Evolutionary conservation across 768 basidiomycete genomes (phyloP).

Genomic region (Ramaria rubella): DNA sequence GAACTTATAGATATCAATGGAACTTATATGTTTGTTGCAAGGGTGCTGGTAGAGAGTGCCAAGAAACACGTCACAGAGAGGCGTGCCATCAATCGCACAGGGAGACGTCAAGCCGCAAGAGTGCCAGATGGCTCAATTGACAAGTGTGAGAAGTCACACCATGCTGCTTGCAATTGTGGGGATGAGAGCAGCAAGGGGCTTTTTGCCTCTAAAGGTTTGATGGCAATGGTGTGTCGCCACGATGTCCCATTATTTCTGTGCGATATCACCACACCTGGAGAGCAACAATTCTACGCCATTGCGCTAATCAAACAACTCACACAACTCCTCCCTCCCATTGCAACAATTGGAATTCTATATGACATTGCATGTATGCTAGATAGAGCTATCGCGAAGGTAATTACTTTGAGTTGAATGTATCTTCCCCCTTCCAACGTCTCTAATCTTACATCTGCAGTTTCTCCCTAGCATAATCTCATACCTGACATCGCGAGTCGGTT

Average conservation of each 20-base stretch:
- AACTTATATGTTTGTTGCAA: not conserved
- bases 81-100: not conserved
- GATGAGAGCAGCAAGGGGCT: not conserved
- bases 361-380: no score
- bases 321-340: not conserved
- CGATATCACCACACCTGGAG: not conserved
- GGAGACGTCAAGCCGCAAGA: not conserved
- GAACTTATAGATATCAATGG: no score
- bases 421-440: no score
- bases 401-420: no score
- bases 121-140: not conserved
- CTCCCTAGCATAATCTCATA: no score
- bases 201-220: no score
- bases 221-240: no score
- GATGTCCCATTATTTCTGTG: not conserved
- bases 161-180: not conserved
- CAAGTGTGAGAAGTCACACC: no score
- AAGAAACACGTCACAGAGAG: not conserved
- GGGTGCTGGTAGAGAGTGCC: not conserved
- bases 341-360: not conserved
- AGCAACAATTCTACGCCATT: not conserved
- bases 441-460: no score
- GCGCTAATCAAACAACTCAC: not conserved
- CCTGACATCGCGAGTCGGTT: no score
- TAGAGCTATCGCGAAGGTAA: no score